Conservation (phyloP, 2,329 filamentous ascomycete genomes). For the Monosporascus sp. region DNA sequence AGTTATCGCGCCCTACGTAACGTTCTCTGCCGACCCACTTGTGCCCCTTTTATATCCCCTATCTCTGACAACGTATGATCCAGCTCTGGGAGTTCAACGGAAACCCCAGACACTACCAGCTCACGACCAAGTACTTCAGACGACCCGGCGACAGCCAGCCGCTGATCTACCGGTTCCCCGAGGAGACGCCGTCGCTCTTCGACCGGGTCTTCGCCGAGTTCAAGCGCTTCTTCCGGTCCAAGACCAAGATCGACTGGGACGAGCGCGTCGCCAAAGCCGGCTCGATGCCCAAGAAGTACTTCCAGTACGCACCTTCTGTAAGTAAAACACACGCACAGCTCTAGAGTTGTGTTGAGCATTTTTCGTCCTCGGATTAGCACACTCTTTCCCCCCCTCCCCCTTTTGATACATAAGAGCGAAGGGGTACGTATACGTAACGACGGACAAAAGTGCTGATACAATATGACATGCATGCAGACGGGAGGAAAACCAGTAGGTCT, state of each 20-base stretch:
- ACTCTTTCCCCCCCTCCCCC: background rate
- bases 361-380: too few species aligned
- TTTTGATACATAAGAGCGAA: too few species aligned
- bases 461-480: background rate
- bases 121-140: slow-evolving; percentile 46
- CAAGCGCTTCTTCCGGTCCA: slow-evolving; percentile 49
- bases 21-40: background rate
- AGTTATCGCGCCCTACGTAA: slow-evolving; percentile 20
- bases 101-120: slow-evolving; percentile 55
- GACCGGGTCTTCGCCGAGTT: slow-evolving; percentile 44
- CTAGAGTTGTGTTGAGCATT: too few species aligned
- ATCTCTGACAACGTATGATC: background rate
- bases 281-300: slow-evolving; percentile 26
- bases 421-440: background rate
- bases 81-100: slow-evolving; percentile 65
- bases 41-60: background rate
- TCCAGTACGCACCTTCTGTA: slow-evolving; percentile 44
- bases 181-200: slow-evolving; percentile 33
- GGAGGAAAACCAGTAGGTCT: slow-evolving; percentile 24
- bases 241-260: slow-evolving; percentile 57
- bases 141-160: slow-evolving; percentile 31
- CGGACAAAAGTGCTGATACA: background rate
- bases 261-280: slow-evolving; percentile 37
- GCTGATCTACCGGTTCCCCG: slow-evolving; percentile 31
- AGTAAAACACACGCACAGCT: slow-evolving; percentile 12